Conservation (phyloP, 2,329 filamentous ascomycete genomes). For the Fonsecaea pugnacius region DNA sequence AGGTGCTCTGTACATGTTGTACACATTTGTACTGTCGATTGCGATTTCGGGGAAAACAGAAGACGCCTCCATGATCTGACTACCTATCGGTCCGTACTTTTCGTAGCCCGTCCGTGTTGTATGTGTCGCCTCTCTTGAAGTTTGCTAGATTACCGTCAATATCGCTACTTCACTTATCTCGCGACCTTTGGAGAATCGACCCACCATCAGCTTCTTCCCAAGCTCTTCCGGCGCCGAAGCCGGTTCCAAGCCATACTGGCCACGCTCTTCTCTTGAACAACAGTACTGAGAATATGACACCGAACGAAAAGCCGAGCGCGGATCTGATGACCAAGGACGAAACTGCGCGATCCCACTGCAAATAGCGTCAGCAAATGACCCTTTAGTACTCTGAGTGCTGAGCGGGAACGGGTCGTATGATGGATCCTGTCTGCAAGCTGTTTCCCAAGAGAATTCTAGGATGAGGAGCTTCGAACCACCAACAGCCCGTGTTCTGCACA, state of each 20-base stretch:
- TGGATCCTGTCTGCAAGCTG: not conserved
- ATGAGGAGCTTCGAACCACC: not conserved
- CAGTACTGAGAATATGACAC: conserved; percentile 97
- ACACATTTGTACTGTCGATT: conserved; percentile 30
- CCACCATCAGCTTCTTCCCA: conserved; percentile 97
- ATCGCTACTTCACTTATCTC: not conserved
- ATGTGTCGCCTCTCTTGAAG: conserved; percentile 38
- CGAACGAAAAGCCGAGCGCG: conserved; percentile 91
- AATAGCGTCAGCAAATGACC: conserved; percentile 28
- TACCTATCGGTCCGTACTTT: conserved; percentile 38
- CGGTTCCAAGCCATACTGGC: conserved; percentile 92
- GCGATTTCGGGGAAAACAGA: conserved; percentile 16
- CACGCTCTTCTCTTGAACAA: conserved; percentile 97
- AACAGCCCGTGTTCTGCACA: conserved; percentile 21
- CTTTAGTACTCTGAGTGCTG: not conserved
- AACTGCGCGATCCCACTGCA: conserved; percentile 95
- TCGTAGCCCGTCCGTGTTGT: conserved; percentile 35
- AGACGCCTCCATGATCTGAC: conserved; percentile 16
- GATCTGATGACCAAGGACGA: conserved; percentile 98
- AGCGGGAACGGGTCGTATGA: not conserved
- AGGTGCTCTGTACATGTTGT: conserved; percentile 29
- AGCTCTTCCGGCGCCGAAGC: conserved; percentile 92
- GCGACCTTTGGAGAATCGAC: conserved; percentile 34
- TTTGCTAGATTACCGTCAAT: conserved; percentile 34
- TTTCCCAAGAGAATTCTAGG: not conserved